Evolutionary conservation across 2,329 filamentous ascomycete species (phyloP).

Genomic region (Akanthomyces muscarius): DNA sequence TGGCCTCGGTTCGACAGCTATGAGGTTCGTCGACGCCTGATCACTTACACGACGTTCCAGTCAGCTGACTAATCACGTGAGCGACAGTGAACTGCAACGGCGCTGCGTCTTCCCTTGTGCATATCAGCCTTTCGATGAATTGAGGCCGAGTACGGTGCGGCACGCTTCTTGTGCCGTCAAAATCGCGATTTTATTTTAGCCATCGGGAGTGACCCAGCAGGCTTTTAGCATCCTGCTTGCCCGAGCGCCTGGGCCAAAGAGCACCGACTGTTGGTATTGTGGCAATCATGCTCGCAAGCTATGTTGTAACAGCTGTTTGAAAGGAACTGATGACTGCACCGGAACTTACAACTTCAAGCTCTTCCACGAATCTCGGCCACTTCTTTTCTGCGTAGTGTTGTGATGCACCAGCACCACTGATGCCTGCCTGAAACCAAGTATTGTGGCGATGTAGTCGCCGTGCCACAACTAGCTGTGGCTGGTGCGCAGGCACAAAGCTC

Average conservation of each 20-base stretch:
- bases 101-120: neutral
- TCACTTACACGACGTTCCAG: slow-evolving; percentile 15
- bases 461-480: slow-evolving; percentile 1
- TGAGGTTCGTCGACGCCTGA: neutral
- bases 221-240: neutral
- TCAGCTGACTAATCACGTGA: slow-evolving; percentile 10
- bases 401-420: neutral
- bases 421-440: neutral
- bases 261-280: neutral
- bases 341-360: neutral
- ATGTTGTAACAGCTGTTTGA: neutral
- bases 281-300: neutral
- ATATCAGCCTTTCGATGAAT: neutral
- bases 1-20: neutral
- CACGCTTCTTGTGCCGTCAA: neutral
- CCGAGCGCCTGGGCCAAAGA: neutral
- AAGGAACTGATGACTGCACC: neutral
- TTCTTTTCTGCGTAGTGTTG: neutral
- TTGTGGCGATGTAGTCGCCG: neutral
- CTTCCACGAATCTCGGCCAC: neutral
- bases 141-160: neutral
- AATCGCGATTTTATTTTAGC: neutral
- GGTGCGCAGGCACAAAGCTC: neutral
- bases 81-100: neutral
- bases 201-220: neutral